Conservation (phyloP, 805 yeast genomes). For the Crinitomyces ghanaensis region DNA sequence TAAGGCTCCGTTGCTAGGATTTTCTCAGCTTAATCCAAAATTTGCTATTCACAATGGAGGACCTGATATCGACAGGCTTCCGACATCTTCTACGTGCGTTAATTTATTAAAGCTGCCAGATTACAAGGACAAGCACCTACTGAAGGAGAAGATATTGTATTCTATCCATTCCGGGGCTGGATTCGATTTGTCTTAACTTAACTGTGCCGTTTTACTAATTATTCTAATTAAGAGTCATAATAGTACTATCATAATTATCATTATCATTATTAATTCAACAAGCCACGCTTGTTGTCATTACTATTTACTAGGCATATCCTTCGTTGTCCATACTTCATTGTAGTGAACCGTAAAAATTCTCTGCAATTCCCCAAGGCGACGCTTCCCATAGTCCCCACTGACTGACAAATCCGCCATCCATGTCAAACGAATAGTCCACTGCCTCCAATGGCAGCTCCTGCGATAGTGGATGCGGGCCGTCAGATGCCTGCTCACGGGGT, state of each 20-base stretch:
- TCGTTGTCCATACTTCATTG: no score
- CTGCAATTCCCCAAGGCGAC: no score
- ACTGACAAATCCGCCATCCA: no score
- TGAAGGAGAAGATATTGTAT: slow-evolving; percentile 57
- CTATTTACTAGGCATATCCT: no score
- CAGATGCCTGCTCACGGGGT: no score
- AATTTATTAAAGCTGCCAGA: slow-evolving; percentile 80
- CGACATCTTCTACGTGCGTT: slow-evolving; percentile 90
- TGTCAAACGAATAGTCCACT: no score
- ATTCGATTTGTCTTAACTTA: slow-evolving; percentile 68
- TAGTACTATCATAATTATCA: not conserved
- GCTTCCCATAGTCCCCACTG: no score
- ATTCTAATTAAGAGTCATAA: not conserved
- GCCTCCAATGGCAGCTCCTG: no score
- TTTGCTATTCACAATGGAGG: slow-evolving; percentile 75
- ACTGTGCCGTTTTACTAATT: no score
- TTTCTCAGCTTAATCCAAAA: slow-evolving; percentile 56
- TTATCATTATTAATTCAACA: not conserved
- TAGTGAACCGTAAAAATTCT: no score
- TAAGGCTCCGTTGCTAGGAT: slow-evolving; percentile 84
- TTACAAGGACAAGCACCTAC: slow-evolving; percentile 46
- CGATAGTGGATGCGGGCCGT: no score
- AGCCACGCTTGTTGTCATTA: slow-evolving; percentile 4
- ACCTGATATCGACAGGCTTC: slow-evolving; percentile 44
- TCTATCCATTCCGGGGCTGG: slow-evolving; percentile 78